Percentiles rank a stretch among this genome's conserved stretches.
These are phyloP conservation scores for Lachancea dasiensis DNA, from an alignment of 805 yeast genomes.

Conservation along the genomic window DNA sequence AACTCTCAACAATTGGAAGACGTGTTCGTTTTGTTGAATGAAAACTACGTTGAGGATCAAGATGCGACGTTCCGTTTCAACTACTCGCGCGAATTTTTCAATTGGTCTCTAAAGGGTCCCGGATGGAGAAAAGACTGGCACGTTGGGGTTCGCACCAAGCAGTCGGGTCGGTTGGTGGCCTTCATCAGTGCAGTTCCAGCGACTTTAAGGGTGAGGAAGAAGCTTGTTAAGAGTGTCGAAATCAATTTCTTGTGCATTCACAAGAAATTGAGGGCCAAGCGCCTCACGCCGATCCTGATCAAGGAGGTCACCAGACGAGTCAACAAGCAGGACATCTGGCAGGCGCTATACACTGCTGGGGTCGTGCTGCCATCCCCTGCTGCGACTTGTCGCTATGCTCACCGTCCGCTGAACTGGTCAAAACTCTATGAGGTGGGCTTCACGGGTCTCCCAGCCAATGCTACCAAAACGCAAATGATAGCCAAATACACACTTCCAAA, in stretches of 20 bases:
- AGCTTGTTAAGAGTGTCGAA: constrained; percentile 62
- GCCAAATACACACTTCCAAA: constrained; percentile 59
- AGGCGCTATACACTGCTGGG: constrained; percentile 93
- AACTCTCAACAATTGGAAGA: constrained; percentile 57
- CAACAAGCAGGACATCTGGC: constrained; percentile 82
- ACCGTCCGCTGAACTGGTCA: constrained; percentile 90
- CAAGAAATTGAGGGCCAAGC: constrained; percentile 85
- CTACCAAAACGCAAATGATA: constrained; percentile 65
- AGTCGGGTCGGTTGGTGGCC: constrained; percentile 73
- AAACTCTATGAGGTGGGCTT: constrained; percentile 88
- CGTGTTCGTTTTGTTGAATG: constrained; percentile 72
- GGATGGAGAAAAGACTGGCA: constrained; percentile 90
- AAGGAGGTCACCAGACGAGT: constrained; percentile 93
- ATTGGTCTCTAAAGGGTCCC: constrained; percentile 93
- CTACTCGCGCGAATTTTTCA: constrained; percentile 73
- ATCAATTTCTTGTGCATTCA: constrained; percentile 93
- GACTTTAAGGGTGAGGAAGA: constrained; percentile 52
- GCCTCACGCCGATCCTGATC: constrained; percentile 90
- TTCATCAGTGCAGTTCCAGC: constrained; percentile 90
- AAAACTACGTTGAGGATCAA: constrained; percentile 90
- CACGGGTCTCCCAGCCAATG: constrained; percentile 66
- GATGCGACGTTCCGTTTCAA: constrained; percentile 90
- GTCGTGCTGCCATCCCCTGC: constrained; percentile 89
- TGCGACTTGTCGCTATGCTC: constrained; percentile 81
- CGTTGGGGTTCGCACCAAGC: constrained; percentile 84